Base-by-base conservation (phyloP, 164 flowering plant species). In the Vitis rotundifolia region DNA sequence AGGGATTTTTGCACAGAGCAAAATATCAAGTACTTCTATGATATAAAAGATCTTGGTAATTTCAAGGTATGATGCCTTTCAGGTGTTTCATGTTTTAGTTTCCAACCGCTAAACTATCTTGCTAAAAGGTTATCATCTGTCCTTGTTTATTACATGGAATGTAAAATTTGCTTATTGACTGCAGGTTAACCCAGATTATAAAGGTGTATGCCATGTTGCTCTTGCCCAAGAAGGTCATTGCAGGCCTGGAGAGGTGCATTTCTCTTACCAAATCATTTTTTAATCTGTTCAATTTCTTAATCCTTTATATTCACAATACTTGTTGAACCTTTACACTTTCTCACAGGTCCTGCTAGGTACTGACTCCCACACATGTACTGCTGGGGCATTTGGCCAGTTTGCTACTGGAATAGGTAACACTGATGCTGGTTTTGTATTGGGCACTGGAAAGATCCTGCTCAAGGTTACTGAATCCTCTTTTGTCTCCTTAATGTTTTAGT, bases 161-260 rank as follows among this genome's bases (percentile, higher is more conserved):
- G 11, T 54, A 29, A 49, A 5, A 4, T 69, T 70, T 71, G 15
- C 44, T 22, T 37, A 11, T 22, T 57, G 19, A 66, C 8, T 83
- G 63, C 85, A 96, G 98, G 99, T 82, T 19, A 96, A 96, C 79
- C 99, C 98, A 64, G 98, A 95, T 78, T 93, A 96, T 51, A 93
- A 96, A 82, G 99, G 99, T 73, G 98, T 96, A 14, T 93, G 99
- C 76, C 99, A 96, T 81, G 74, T 96, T 70, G 98, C 99, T 71
- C 91, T 96, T 75, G 98, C 99, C 26, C 97, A 96, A 82, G 99
- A 96, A 83, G 98, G 99, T 59, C 99, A 96, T 78, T 96, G 99
- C 85, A 84, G 99, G 83, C 99, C 98, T 60, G 97, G 99, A 70
- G 99, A 96, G 98, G 99, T 92, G 62, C 14, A 13, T 59, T 68